Conservation (phyloP, 2,329 filamentous ascomycete species). For the Xylariales sp. region DNA sequence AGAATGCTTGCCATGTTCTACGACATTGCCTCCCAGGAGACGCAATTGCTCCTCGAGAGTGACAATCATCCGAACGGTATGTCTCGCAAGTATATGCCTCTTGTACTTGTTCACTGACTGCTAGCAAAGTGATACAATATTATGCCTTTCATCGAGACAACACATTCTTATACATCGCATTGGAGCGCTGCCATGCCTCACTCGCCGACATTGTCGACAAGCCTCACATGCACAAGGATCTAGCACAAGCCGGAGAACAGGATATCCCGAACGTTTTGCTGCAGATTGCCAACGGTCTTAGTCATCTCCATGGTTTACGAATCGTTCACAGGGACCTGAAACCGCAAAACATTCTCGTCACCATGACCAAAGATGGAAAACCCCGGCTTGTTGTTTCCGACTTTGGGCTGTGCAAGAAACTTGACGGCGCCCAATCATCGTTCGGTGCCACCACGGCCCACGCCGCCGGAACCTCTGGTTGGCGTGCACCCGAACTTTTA, state of each 20-base stretch:
- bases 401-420: slow-evolving; percentile 95
- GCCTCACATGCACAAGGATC: slow-evolving; percentile 58
- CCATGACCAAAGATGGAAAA: slow-evolving; percentile 62
- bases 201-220: slow-evolving; percentile 86
- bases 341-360: slow-evolving; percentile 92
- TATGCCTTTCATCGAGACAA: slow-evolving; percentile 86
- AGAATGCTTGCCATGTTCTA: slow-evolving; percentile 95
- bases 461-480: slow-evolving; percentile 88
- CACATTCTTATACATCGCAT: slow-evolving; percentile 90
- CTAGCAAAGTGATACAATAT: slow-evolving; percentile 96
- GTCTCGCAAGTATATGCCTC: too few species aligned
- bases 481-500: slow-evolving; percentile 92
- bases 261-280: slow-evolving; percentile 78
- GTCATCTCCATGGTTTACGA: slow-evolving; percentile 82
- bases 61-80: slow-evolving; percentile 86
- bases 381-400: slow-evolving; percentile 93
- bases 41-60: slow-evolving; percentile 82
- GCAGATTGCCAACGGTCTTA: slow-evolving; percentile 85
- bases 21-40: slow-evolving; percentile 92
- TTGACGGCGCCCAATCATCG: slow-evolving; percentile 90
- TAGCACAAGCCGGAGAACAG: slow-evolving; percentile 67
- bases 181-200: slow-evolving; percentile 91
- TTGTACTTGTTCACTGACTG: too few species aligned
- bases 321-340: slow-evolving; percentile 98
- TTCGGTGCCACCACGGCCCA: slow-evolving; percentile 92